Conservation (phyloP, 2,329 filamentous ascomycete genomes). For the Ilyonectria sp. region DNA sequence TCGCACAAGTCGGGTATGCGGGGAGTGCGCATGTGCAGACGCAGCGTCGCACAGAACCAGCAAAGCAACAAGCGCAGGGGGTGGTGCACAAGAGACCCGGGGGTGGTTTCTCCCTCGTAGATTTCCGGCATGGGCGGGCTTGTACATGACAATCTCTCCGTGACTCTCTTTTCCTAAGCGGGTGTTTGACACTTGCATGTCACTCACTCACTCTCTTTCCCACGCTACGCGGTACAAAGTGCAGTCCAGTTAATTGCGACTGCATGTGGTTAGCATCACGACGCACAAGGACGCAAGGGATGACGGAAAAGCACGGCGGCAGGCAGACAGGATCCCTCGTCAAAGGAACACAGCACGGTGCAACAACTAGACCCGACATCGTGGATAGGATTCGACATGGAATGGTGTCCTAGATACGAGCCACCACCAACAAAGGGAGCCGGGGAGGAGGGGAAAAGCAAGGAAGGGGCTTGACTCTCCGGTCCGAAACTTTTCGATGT, state of each 20-base stretch:
- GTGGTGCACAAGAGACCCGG: constrained; percentile 16
- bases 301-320: constrained; percentile 30
- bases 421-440: not conserved
- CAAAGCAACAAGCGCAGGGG: constrained; percentile 16
- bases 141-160: not conserved
- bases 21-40: constrained; percentile 20
- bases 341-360: constrained; percentile 45
- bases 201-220: not conserved
- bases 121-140: not conserved
- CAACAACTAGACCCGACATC: constrained; percentile 46
- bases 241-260: constrained; percentile 35
- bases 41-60: constrained; percentile 20
- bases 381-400: constrained; percentile 41
- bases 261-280: constrained; percentile 42
- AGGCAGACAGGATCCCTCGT: constrained; percentile 31
- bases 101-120: constrained; percentile 11
- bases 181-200: not conserved
- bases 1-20: constrained; percentile 25
- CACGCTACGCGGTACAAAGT: not conserved
- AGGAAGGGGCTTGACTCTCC: no score
- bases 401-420: constrained; percentile 3
- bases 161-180: not conserved
- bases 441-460: not conserved
- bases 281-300: constrained; percentile 34
- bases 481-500: no score